These are phyloP conservation scores for Aspergillus luchuensis DNA, from an alignment of 2,329 filamentous ascomycete genomes.

Conservation along the genomic window DNA sequence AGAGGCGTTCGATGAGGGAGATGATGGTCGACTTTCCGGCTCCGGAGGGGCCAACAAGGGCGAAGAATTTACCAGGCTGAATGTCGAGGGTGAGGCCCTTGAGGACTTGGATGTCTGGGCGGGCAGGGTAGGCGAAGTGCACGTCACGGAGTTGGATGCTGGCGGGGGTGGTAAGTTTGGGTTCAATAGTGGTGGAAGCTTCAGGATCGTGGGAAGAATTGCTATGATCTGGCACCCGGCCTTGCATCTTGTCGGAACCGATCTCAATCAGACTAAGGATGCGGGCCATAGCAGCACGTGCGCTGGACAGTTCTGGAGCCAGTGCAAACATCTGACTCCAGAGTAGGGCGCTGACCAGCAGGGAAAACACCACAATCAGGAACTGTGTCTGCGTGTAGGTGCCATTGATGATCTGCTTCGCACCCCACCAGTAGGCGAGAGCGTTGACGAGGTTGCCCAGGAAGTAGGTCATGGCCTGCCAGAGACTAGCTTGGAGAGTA, in stretches of 20 bases:
- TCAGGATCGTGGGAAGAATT: not conserved
- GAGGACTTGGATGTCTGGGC: slow-evolving; percentile 62
- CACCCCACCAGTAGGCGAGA: slow-evolving; percentile 79
- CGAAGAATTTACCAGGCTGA: slow-evolving; percentile 43
- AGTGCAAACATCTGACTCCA: slow-evolving; percentile 76
- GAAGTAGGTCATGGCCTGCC: slow-evolving; percentile 49
- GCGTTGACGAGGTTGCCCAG: slow-evolving; percentile 69
- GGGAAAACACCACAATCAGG: slow-evolving; percentile 70
- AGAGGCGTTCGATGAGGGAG: slow-evolving; percentile 58
- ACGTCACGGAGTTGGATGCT: slow-evolving; percentile 61
- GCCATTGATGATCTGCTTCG: slow-evolving; percentile 68
- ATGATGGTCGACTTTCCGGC: slow-evolving; percentile 70
- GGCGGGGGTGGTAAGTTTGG: slow-evolving; percentile 19
- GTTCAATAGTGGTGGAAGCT: not conserved
- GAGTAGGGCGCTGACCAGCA: slow-evolving; percentile 71
- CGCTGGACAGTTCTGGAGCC: slow-evolving; percentile 72
- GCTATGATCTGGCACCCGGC: slow-evolving; percentile 16
- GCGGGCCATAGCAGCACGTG: slow-evolving; percentile 61
- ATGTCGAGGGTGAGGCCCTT: slow-evolving; percentile 59
- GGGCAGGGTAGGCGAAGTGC: slow-evolving; percentile 66
- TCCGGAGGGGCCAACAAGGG: slow-evolving; percentile 68
- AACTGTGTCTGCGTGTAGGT: slow-evolving; percentile 69
- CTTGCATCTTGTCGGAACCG: slow-evolving; percentile 36
- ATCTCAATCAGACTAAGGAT: slow-evolving; percentile 52
- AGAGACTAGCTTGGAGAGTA: slow-evolving; percentile 50